Evolutionary conservation across 345 rosid genomes (phyloP).

Genomic region (Pistacia vera): DNA sequence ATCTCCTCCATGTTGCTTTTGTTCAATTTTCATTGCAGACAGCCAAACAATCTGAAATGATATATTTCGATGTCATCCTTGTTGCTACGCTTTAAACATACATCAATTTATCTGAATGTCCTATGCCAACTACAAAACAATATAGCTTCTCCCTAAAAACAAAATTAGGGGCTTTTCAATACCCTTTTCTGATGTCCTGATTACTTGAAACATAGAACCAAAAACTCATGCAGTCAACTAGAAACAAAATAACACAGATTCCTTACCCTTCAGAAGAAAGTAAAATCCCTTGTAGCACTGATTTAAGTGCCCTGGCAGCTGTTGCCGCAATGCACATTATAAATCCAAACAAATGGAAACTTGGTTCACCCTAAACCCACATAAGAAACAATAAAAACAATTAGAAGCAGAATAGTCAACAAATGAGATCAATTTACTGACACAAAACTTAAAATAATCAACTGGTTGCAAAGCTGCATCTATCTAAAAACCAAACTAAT

Average conservation of each 20-base stretch:
- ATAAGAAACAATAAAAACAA: constrained; percentile 7
- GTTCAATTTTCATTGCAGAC: not conserved
- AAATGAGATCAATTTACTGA: not conserved
- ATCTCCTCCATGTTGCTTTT: not conserved
- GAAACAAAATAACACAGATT: constrained; percentile 2
- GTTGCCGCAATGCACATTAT: constrained; percentile 91
- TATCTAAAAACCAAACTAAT: not conserved
- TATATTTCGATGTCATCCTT: not conserved
- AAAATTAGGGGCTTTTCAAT: constrained; percentile 24
- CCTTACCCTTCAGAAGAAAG: constrained; percentile 98
- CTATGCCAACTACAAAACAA: not conserved
- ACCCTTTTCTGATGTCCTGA: constrained; percentile 2
- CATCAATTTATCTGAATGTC: not conserved
- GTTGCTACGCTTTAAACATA: not conserved
- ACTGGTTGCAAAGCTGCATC: not conserved
- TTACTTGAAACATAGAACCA: not conserved
- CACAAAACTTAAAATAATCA: not conserved
- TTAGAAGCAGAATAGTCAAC: not conserved
- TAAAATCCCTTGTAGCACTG: constrained; percentile 94
- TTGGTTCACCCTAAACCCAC: constrained; percentile 80
- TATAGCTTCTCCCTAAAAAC: constrained; percentile 81
- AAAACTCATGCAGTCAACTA: not conserved
- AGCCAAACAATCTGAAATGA: not conserved
- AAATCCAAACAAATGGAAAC: constrained; percentile 97
- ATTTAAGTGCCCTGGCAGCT: constrained; percentile 96